Percentiles rank a stretch among this genome's conserved stretches.
Conservation (phyloP, 2,329 filamentous ascomycete species). For the Epichloe gansuensis region DNA sequence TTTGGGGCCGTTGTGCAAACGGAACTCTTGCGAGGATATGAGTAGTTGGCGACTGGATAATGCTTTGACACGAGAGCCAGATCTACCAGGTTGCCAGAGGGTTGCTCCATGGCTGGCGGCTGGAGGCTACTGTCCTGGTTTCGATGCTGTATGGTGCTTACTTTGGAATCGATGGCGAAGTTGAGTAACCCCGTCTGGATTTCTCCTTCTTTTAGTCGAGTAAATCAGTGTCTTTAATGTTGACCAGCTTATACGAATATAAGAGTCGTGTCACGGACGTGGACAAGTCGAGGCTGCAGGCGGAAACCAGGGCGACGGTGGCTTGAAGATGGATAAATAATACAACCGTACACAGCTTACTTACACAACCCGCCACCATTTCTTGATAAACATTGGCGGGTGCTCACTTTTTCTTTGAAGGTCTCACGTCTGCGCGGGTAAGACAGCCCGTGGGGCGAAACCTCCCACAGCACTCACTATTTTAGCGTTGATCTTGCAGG, state of each 20-base stretch:
- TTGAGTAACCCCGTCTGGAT: too few species aligned
- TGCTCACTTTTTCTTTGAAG: background rate
- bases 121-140: background rate
- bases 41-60: constrained; percentile 28
- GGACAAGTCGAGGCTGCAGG: background rate
- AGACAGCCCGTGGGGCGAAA: constrained; percentile 9
- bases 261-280: background rate
- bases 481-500: constrained; percentile 1
- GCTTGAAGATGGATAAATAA: constrained; percentile 2
- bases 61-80: constrained; percentile 28
- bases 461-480: constrained; percentile 1
- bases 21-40: constrained; percentile 22
- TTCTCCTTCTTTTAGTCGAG: too few species aligned
- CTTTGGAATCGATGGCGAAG: too few species aligned
- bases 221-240: too few species aligned
- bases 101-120: constrained; percentile 20
- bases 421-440: background rate
- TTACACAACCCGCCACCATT: background rate
- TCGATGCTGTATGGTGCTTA: background rate
- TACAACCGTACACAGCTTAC: background rate
- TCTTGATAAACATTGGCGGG: background rate
- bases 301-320: background rate
- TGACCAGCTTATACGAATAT: background rate
- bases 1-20: constrained; percentile 3
- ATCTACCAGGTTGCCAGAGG: constrained; percentile 22